A percentile compares a stretch with the other conserved stretches of the same genome.
phyloP scores from a whole-genome alignment of 2,329 filamentous ascomycete genomes.

The Rhinocladiella similis region DNA sequence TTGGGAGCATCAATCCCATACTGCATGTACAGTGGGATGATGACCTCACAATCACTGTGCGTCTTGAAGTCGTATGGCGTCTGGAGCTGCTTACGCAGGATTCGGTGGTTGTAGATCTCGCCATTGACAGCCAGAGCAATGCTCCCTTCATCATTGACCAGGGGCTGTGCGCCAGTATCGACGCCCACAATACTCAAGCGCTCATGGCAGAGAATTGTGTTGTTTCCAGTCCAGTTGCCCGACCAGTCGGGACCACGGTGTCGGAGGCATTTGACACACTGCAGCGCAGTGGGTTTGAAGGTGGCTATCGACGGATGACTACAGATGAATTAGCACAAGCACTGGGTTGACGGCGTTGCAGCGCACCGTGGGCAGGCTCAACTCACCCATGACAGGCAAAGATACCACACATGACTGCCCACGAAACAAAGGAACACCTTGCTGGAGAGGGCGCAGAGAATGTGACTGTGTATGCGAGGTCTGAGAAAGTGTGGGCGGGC shows the following conservation, averaged over 20 bases:
- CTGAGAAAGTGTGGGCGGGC: conserved; percentile 22
- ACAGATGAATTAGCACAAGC: conserved; percentile 25
- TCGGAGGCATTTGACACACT: conserved; percentile 65
- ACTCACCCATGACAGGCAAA: conserved; percentile 90
- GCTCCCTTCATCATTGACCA: conserved; percentile 85
- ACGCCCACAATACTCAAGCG: conserved; percentile 96
- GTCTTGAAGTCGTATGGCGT: conserved; percentile 95
- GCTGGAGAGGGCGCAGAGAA: conserved; percentile 4
- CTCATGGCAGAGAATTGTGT: conserved; percentile 97
- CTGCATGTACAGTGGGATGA: conserved; percentile 96
- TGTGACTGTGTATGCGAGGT: conserved; percentile 28
- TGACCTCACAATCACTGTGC: conserved; percentile 96
- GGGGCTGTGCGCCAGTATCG: conserved; percentile 91
- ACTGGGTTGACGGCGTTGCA: no score
- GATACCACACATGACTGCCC: conserved; percentile 84
- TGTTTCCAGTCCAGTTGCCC: conserved; percentile 84
- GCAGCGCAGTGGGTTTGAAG: conserved; percentile 38
- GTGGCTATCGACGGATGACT: conserved; percentile 33
- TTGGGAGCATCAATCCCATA: conserved; percentile 90
- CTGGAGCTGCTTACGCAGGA: conserved; percentile 84
- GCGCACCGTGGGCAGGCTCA: conserved; percentile 6
- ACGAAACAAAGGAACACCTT: conserved; percentile 8
- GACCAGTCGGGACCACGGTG: conserved; percentile 99
- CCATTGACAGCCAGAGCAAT: conserved; percentile 96
- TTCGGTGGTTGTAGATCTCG: conserved; percentile 99